phyloP scores from a whole-genome alignment of 306 rosid genomes.

The Trichosanthes truncata region DNA sequence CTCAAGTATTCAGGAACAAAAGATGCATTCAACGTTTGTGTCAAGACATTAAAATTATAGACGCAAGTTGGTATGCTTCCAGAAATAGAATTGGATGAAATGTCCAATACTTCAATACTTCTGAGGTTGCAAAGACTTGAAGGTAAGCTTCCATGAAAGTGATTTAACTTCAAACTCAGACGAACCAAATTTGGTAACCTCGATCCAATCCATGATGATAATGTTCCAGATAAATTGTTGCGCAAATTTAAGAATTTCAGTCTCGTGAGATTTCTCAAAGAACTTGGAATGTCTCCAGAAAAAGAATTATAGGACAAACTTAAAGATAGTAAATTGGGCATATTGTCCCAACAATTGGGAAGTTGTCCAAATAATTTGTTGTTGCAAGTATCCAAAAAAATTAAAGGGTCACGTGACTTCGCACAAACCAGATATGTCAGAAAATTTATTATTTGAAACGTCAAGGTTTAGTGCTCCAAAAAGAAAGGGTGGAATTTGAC shows the following conservation, averaged over 20 bases:
- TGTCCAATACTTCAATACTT: neutral
- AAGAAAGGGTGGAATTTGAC: neutral
- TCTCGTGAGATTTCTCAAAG: neutral
- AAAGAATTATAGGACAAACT: neutral
- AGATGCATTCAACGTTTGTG: neutral
- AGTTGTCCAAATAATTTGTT: neutral
- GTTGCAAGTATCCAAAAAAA: neutral
- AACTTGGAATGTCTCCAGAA: neutral
- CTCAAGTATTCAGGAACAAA: neutral
- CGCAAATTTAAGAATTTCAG: too few species aligned
- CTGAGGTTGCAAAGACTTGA: neutral
- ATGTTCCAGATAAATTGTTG: neutral
- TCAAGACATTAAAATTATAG: neutral
- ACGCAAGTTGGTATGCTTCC: neutral
- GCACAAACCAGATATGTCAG: neutral
- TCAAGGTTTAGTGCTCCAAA: neutral
- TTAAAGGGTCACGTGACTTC: neutral
- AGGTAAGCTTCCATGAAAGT: neutral
- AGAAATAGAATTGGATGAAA: neutral
- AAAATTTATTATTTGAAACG: neutral
- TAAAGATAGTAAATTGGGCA: too few species aligned
- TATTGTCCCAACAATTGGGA: neutral
- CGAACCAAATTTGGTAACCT: neutral
- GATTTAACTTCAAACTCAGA: neutral
- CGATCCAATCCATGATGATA: neutral